phyloP scores from a whole-genome alignment of 805 yeast genomes.

The Sugiyamaella americana region DNA sequence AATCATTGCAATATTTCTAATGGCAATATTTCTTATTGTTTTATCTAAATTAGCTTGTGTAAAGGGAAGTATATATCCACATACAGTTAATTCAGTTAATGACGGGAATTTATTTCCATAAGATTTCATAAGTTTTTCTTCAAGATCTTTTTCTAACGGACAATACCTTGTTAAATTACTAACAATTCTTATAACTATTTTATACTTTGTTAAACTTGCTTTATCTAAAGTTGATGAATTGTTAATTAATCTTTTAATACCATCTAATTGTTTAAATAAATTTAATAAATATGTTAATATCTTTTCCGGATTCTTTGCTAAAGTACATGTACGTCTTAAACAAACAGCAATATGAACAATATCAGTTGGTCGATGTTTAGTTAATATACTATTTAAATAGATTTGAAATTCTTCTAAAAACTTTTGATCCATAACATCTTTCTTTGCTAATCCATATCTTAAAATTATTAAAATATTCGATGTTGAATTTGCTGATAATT shows the following conservation, averaged over 20 bases:
- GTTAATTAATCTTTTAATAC: background rate
- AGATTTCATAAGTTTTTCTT: constrained; percentile 33
- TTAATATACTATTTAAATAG: constrained; percentile 24
- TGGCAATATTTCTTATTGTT: constrained; percentile 44
- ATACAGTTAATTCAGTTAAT: constrained; percentile 6
- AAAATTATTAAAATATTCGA: constrained; percentile 46
- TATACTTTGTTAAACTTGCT: constrained; percentile 60
- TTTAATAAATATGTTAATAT: no score
- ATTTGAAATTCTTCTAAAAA: constrained; percentile 46
- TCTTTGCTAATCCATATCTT: constrained; percentile 41
- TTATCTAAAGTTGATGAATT: constrained; percentile 32
- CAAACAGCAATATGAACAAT: background rate
- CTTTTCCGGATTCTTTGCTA: background rate
- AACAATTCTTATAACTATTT: constrained; percentile 50
- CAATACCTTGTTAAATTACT: constrained; percentile 66
- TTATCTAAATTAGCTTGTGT: constrained; percentile 35
- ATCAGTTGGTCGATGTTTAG: constrained; percentile 27
- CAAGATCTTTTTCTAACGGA: constrained; percentile 47
- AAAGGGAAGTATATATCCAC: constrained; percentile 49
- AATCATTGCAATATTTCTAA: constrained; percentile 51
- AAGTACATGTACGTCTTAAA: background rate
- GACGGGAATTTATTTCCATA: constrained; percentile 36
- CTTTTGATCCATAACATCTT: constrained; percentile 42
- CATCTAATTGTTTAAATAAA: no score
- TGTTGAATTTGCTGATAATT: constrained; percentile 1